Base-by-base conservation (phyloP, 257 asterid genomes). In the Penstemon davidsonii region DNA sequence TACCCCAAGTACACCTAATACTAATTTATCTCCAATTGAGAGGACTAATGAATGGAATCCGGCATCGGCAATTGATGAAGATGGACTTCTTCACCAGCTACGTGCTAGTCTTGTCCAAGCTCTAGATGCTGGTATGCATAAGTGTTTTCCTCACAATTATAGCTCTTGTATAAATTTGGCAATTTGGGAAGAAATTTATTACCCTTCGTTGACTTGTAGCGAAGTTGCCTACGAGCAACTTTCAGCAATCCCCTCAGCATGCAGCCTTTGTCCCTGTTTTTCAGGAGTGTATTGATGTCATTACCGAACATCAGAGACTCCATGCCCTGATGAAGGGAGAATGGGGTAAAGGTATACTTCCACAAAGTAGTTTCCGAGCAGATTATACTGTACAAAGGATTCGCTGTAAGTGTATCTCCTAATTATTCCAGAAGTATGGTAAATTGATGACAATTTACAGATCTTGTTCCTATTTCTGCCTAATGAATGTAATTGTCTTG, bases 231-330 rank as follows among this genome's bases (percentile, higher is more conserved):
- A 8, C 71, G 55, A 75, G 80, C 64, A 78, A 41, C 75, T 79
- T 85, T 71, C 98, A 88, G 73, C 96, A 78, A 64, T 77, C 94
- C 55, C 76, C 81, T 49, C 88, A 81, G 75, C 83, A 82, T 13
- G 84, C 78, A 8, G 69, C 86, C 7, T 39, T 81, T 56, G 68
- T 88, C 66, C 87, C 89, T 76, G 62, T 78, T 73, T 62, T 93
- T 62, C 96, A 83, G 79, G 99, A 85, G 85, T 82, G 89, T 68
- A 73, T 90, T 52, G 95, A 93, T 80, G 96, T 92, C 80, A 82
- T 93, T 50, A 79, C 88, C 55, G 97, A 93, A 76, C 97, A 93
- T 66, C 99, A 90, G 86, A 88, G 94, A 77, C 97, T 93, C 75
- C 87, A 74, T 67, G 75, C 96, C 64, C 77, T 90, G 81, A 83